Conservation (phyloP, 768 basidiomycete species). For the Boletus reticulatus region DNA sequence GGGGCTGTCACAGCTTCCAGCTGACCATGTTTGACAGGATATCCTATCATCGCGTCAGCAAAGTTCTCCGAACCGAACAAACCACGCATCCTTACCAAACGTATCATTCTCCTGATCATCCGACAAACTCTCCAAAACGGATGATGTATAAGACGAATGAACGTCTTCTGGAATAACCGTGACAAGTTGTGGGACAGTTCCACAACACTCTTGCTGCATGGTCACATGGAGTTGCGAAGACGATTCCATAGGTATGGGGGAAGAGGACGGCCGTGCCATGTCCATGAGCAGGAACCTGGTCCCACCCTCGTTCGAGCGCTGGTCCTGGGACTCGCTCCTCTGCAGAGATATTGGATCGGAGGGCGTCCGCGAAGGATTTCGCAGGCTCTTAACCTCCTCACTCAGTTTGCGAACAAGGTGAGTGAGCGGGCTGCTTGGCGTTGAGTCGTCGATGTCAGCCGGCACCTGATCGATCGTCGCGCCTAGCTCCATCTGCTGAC, state of each 20-base stretch:
- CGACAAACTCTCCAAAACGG: constrained; percentile 11
- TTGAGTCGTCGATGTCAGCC: constrained; percentile 30
- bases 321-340: constrained; percentile 6
- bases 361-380: constrained; percentile 7
- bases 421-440: constrained; percentile 36
- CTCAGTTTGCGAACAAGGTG: constrained; percentile 41
- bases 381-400: constrained; percentile 34
- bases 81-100: constrained; percentile 20
- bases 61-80: neutral
- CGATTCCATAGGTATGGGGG: constrained; percentile 8
- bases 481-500: constrained; percentile 1
- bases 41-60: constrained; percentile 17
- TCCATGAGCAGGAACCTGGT: constrained; percentile 20
- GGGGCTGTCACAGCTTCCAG: constrained; percentile 15
- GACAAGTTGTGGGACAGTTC: neutral
- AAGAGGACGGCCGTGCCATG: constrained; percentile 14
- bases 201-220: constrained; percentile 2
- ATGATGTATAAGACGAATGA: constrained; percentile 22
- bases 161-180: constrained; percentile 25
- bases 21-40: constrained; percentile 21
- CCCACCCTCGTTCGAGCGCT: constrained; percentile 10
- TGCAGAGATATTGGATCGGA: constrained; percentile 10
- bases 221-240: constrained; percentile 7
- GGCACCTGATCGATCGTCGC: constrained; percentile 22
- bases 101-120: constrained; percentile 28